A percentile compares a stretch with the other conserved stretches of the same genome.
Evolutionary conservation across 73 alveolate genomes (phyloP).

Genomic region (Paramecium pentaurelia): DNA sequence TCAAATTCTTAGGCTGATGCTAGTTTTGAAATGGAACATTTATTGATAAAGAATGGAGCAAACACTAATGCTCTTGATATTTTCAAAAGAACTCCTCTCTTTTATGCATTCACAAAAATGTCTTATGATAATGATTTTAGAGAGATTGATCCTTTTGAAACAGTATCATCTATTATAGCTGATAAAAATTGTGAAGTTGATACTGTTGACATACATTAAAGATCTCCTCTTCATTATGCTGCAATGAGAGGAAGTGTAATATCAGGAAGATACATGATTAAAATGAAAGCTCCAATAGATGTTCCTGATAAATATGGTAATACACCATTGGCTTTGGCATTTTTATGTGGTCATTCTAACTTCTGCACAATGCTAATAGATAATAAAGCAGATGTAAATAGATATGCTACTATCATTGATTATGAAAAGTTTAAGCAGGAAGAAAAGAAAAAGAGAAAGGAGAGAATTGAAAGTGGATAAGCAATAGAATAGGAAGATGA

Average conservation of each 20-base stretch:
- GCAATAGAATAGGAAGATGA: conserved; percentile 64
- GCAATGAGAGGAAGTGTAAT: conserved; percentile 74
- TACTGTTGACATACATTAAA: conserved; percentile 66
- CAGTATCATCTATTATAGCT: conserved; percentile 66
- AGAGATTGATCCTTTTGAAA: conserved; percentile 80
- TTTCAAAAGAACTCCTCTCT: conserved; percentile 77
- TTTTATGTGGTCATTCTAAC: conserved; percentile 68
- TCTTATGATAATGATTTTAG: conserved; percentile 37
- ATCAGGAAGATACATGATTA: conserved; percentile 69
- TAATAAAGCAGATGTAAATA: conserved; percentile 74
- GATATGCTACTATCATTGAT: conserved; percentile 52
- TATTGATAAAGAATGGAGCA: conserved; percentile 66
- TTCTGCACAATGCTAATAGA: conserved; percentile 72
- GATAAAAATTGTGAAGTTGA: conserved; percentile 61
- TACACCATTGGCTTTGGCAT: conserved; percentile 77
- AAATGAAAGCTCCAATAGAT: conserved; percentile 72
- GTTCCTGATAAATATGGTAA: conserved; percentile 75
- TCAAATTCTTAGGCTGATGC: conserved; percentile 77
- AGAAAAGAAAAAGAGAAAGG: conserved; percentile 41
- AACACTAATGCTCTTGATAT: conserved; percentile 68
- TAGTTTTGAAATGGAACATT: conserved; percentile 70
- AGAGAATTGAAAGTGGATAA: conserved; percentile 44
- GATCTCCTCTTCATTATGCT: conserved; percentile 83
- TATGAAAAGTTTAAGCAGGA: conserved; percentile 16
- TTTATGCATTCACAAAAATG: conserved; percentile 79